Conservation (phyloP, 345 rosid genomes). For the Populus ilicifolia region DNA sequence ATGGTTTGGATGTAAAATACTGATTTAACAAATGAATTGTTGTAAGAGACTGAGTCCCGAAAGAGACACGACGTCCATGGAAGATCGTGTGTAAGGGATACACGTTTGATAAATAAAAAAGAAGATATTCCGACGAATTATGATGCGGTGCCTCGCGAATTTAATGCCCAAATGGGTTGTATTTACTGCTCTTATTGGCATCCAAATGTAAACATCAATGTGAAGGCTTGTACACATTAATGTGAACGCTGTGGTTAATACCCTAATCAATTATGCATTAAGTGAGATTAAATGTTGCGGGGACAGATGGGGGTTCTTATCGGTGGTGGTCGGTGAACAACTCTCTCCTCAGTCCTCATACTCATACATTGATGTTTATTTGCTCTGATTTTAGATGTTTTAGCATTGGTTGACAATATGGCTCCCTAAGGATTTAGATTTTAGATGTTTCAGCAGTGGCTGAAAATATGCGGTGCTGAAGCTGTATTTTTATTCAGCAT, state of each 20-base stretch:
- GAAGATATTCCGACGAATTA: background rate
- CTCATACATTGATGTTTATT: too few species aligned
- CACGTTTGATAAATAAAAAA: background rate
- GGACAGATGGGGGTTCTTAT: constrained; percentile 1
- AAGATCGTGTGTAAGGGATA: background rate
- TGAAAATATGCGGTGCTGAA: background rate
- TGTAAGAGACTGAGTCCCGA: background rate
- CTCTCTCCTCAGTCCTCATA: background rate
- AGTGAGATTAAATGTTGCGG: background rate
- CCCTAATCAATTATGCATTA: background rate
- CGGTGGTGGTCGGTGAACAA: constrained; percentile 23
- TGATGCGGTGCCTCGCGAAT: constrained; percentile 25
- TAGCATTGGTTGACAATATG: background rate
- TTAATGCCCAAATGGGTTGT: background rate
- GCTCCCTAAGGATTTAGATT: background rate
- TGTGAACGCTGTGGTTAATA: background rate
- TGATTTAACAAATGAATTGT: background rate
- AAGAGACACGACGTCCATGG: background rate
- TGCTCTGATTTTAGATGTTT: background rate
- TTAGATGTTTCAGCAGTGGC: background rate
- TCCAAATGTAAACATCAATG: background rate
- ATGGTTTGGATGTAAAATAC: background rate
- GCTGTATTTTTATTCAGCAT: background rate
- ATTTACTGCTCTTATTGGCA: background rate
- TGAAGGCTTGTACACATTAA: background rate